Evolutionary conservation across 257 asterid genomes (phyloP).

Genomic region (Striga asiatica): DNA sequence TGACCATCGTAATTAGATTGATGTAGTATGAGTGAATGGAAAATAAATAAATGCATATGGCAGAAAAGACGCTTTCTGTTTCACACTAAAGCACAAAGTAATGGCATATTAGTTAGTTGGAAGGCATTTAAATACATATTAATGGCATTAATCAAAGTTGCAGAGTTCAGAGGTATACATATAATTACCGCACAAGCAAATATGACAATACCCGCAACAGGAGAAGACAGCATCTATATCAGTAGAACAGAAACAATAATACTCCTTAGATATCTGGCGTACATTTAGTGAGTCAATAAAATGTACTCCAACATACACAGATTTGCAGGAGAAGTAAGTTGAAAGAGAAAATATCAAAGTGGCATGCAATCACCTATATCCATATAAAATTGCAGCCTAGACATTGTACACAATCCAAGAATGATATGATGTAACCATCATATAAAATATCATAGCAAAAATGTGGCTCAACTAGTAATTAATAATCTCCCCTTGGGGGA

Average conservation of each 20-base stretch:
- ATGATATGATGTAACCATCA: no score
- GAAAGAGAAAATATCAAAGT: neutral
- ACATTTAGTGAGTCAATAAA: neutral
- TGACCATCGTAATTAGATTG: slow-evolving; percentile 20
- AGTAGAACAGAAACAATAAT: neutral
- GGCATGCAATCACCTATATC: no score
- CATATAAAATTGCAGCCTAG: no score
- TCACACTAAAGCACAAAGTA: slow-evolving; percentile 28
- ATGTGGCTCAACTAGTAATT: no score
- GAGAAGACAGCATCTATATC: neutral
- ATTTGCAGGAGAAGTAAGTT: neutral
- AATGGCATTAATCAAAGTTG: neutral
- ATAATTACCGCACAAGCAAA: neutral
- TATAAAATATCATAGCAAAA: no score
- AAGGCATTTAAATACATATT: neutral
- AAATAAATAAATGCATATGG: slow-evolving; percentile 34
- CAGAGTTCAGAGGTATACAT: neutral
- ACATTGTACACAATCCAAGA: no score
- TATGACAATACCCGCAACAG: neutral
- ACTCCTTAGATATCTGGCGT: neutral
- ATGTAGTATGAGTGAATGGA: slow-evolving; percentile 1
- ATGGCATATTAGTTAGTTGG: no score
- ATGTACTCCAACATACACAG: neutral
- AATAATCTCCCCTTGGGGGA: no score
- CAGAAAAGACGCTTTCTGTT: neutral